Base-by-base conservation (phyloP, 2,329 filamentous ascomycete species). In the Epichloe elymi region DNA sequence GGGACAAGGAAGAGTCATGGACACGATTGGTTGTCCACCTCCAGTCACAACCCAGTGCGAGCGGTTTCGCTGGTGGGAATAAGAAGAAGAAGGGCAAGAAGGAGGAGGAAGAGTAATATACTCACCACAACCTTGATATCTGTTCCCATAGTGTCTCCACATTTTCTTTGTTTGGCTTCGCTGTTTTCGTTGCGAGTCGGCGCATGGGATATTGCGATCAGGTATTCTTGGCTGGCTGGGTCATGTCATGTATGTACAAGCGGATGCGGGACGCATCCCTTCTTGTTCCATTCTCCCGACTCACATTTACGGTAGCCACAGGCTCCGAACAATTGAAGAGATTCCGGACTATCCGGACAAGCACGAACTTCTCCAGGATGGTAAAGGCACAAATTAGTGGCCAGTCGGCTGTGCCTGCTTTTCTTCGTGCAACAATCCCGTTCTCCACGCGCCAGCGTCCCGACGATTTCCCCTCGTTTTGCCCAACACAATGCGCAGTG, bases 1-100 rank as follows among this genome's bases (percentile, higher is more conserved):
- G 90, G 90, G 86, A 95, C 71, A 87, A 85, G 67, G 86, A 95
- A 60, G 88, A 95, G 70, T 88, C 82, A 65, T 95, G 88, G 83
- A 91, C 87, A 50, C 80, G 82, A 57, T 78, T 97, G 63, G 75
- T 94, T 61, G 89, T 96, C 45, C 89, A 93, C 70, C 86, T 91
- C 65, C 83, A 84, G 68, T 83, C 82, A 69, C 78, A 85, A 60
- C 80, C 80, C 54, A 76, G 77, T 20, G 70, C 70, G 47, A 69
- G 74, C 54, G 67, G 69, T 54, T 63, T 69, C 55, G 67, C 62
- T 43, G 63, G 66, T 55, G 63, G 68, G 57, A 75, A 77, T 65
- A 76, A 76, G 63, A 81, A 81, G 72, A 89, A 89, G 79, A 82
- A 82, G 73, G 79, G 78, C 70, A 76, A 88, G 78, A 80, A 80